Evolutionary conservation across 768 basidiomycete species (phyloP), one percentile per base, ranked within the genome.

Genomic region (Hemileccinum rubropunctum): DNA sequence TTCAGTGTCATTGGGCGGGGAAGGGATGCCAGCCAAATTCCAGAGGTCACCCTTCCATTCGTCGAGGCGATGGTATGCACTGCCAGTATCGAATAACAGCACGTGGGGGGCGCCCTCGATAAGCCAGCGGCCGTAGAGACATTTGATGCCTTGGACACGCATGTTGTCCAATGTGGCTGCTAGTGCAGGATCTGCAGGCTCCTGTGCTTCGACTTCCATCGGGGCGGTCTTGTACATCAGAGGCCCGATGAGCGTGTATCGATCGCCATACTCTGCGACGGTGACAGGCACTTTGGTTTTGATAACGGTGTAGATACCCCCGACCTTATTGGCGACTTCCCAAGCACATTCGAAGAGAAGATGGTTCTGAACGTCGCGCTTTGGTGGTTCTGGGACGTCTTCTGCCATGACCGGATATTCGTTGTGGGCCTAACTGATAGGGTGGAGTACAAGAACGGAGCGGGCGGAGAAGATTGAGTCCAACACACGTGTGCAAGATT

Each of bases 281-380:
- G 97, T 98, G 73, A 99, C 92, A 47, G 97, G 97, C 49, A 97
- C 94, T 68, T 99, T 99, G 44, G 97, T 98, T 75, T 98, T 98
- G 68, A 98, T 97, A 74, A 99, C 95, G 57, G 95, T 98, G 79
- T 98, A 98, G 71, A 98, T 98, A 54, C 95, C 95, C 59, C 95
- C 95, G 69, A 98, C 95, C 72, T 97, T 98, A 82, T 98, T 97
- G 30, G 88, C 94, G 61, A 97, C 95, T 74, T 97, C 95, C 95
- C 95, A 98, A 30, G 94, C 94, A 68, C 88, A 91, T 66, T 97
- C 94, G 64, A 97, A 97, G 64, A 97, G 86, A 30, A 91, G 62
- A 41, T 90, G 82, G 58, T 85, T 80, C 63, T 82, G 82, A 43
- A 90, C 82, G 70, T 91, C 88, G 72, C 91, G 86, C 53, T 75